Base-by-base conservation (phyloP, 2,329 filamentous ascomycete species). In the Bipolaris victoriae region DNA sequence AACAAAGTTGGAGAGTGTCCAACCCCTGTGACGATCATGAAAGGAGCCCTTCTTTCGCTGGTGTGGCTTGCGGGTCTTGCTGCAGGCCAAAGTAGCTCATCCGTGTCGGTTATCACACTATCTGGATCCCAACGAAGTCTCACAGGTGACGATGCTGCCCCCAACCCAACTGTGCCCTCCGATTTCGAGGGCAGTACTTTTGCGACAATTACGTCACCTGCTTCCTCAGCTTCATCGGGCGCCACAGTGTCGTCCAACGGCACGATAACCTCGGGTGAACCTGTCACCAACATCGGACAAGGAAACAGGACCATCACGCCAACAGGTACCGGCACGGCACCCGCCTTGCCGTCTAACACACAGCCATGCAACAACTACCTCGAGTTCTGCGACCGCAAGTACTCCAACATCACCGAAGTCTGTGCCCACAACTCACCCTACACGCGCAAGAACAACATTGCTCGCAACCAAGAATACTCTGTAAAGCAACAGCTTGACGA, bases 331-430 rank as follows among this genome's bases (percentile, higher is more conserved):
- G 62, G 55, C 24, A 74, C 69, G 24, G 65, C 70, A 10, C 60
- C 70, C 18, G 60, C 69, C 10, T 54, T 60, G 36, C 74, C 76
- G 4, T 69, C 73, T 5, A 78, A 78, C 55, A 78, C 76, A 1
- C 76, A 78, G 50, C 66, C 76, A n/a, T 78, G 76, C 65, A 78
- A 78, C 63, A 73, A 73, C 63, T 77, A 77, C 52, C 63, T 70
- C 29, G 76, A 78, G 58, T 73, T 78, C 50, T 78, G 76, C 65
- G 62, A 64, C 5, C 65, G 76, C 20, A 71, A 70, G 50, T 78
- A 77, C 58, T 76, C 74, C 26, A 78, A 78, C 56, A 76, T 78
- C 45, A 78, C 76, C n/a, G 70, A 78, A 61, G 74, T 78, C 33
- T 71, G 69, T 48, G 76, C 76, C 9, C 76, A 78, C 60, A 78